A percentile compares a stretch with the other conserved stretches of the same genome.
Evolutionary conservation across 306 rosid genomes (phyloP).

Genomic region (Hippophae gyantsensis): DNA sequence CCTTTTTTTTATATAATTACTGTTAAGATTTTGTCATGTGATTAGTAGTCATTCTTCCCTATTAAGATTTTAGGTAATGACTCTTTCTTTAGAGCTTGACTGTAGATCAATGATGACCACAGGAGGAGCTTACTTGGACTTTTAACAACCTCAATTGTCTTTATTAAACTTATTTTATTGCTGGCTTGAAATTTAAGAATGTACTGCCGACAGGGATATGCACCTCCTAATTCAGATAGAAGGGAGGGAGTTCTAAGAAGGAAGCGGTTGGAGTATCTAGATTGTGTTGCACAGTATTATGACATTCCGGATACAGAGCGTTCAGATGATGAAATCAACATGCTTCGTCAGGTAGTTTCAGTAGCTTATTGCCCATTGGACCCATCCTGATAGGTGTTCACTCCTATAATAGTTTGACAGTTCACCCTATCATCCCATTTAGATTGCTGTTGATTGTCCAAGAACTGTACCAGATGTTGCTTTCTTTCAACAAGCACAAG

Average conservation of each 20-base stretch:
- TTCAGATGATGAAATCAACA: conserved; percentile 89
- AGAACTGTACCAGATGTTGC: conserved; percentile 90
- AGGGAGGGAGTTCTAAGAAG: conserved; percentile 89
- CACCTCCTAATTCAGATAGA: conserved; percentile 99
- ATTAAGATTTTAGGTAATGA: too few relatives aligned
- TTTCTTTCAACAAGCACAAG: conserved; percentile 78
- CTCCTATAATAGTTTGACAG: conserved; percentile 18
- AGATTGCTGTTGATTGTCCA: conserved; percentile 93
- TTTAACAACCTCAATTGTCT: conserved; percentile 9
- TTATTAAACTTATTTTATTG: conserved; percentile 14
- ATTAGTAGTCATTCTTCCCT: too few relatives aligned
- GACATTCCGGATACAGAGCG: conserved; percentile 83
- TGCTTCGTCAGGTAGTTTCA: conserved; percentile 82
- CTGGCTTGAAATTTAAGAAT: conserved; percentile 56
- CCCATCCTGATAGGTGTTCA: conserved; percentile 10
- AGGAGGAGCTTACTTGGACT: conserved; percentile 9
- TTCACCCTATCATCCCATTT: conserved; percentile 10
- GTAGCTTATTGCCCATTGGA: conserved; percentile 1
- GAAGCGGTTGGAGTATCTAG: conserved; percentile 94
- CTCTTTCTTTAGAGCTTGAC: too few relatives aligned
- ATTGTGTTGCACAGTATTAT: conserved; percentile 75
- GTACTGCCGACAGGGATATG: conserved; percentile 96
- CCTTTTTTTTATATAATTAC: too few relatives aligned
- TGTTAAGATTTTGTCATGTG: too few relatives aligned
- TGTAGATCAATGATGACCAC: too few relatives aligned